Evolutionary conservation across 305 asterid genomes (phyloP).

Genomic region (Solanum hybrid): DNA sequence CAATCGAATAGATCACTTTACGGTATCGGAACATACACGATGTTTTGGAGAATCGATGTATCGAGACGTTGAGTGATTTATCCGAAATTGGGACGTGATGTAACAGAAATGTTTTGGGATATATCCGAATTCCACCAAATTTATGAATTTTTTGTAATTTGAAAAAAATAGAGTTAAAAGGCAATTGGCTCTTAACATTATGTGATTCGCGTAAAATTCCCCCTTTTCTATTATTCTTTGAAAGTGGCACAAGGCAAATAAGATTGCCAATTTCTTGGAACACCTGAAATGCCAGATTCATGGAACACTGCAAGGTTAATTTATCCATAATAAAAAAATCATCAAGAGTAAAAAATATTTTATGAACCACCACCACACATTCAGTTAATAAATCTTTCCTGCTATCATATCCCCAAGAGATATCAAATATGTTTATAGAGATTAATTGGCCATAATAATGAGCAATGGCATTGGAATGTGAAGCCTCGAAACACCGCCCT

Average conservation of each 20-base stretch:
- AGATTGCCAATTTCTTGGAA: background rate
- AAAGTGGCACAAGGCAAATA: background rate
- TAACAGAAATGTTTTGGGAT: background rate
- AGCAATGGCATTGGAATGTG: background rate
- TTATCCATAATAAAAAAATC: background rate
- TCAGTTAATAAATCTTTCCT: background rate
- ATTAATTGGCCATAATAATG: background rate
- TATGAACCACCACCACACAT: background rate
- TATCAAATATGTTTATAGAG: background rate
- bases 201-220: too few relatives aligned
- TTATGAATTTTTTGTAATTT: too few relatives aligned
- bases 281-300: background rate
- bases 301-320: background rate
- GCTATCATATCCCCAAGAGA: background rate
- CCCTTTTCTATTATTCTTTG: background rate
- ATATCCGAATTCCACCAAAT: background rate
- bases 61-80: background rate
- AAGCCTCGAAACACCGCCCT: slow-evolving; percentile 3
- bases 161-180: too few relatives aligned
- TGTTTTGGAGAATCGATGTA: background rate
- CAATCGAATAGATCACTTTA: background rate
- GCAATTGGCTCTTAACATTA: background rate
- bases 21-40: too few relatives aligned
- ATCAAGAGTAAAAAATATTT: background rate
- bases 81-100: background rate